These are phyloP conservation scores for Podospora fimiseda DNA, from an alignment of 495 filamentous ascomycete genomes.

Conservation along the genomic window DNA sequence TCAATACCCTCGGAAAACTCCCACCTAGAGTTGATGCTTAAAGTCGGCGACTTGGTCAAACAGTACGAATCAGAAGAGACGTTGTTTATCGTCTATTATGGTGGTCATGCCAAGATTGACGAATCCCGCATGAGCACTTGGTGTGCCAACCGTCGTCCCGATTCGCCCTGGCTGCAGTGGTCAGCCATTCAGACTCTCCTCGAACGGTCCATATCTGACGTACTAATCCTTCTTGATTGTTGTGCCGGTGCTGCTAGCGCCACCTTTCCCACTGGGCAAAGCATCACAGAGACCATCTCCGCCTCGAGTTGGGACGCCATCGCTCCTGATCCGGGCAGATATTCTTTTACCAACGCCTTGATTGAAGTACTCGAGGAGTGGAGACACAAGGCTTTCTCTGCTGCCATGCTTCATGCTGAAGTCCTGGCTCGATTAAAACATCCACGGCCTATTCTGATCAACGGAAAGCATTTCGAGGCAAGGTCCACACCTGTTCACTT, in stretches of 20 bases:
- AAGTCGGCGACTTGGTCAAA: slow-evolving; percentile 43
- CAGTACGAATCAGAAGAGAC: slow-evolving; percentile 44
- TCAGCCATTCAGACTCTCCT: slow-evolving; percentile 49
- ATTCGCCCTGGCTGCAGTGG: slow-evolving; percentile 46
- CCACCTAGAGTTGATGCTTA: slow-evolving; percentile 44
- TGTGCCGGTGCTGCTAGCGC: slow-evolving; percentile 48
- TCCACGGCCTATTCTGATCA: slow-evolving; percentile 42
- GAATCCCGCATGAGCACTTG: slow-evolving; percentile 47
- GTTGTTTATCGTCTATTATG: slow-evolving; percentile 49
- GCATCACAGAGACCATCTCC: slow-evolving; percentile 48
- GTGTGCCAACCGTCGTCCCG: slow-evolving; percentile 39
- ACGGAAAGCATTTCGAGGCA: slow-evolving; percentile 45
- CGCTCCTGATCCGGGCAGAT: slow-evolving; percentile 44
- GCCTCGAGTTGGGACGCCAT: slow-evolving; percentile 49
- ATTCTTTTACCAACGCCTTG: slow-evolving; percentile 46
- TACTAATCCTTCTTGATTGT: slow-evolving; percentile 49
- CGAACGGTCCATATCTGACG: slow-evolving; percentile 46
- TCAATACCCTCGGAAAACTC: slow-evolving; percentile 46
- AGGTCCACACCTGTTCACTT: slow-evolving; percentile 47
- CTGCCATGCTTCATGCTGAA: slow-evolving; percentile 48
- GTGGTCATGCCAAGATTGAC: slow-evolving; percentile 48
- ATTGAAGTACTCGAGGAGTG: slow-evolving; percentile 48
- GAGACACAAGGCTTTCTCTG: slow-evolving; percentile 40
- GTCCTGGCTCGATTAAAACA: slow-evolving; percentile 47
- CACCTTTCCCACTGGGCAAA: slow-evolving; percentile 40